These are phyloP conservation scores for Lachnellula cervina DNA, from an alignment of 2,329 filamentous ascomycete genomes.

Conservation along the genomic window DNA sequence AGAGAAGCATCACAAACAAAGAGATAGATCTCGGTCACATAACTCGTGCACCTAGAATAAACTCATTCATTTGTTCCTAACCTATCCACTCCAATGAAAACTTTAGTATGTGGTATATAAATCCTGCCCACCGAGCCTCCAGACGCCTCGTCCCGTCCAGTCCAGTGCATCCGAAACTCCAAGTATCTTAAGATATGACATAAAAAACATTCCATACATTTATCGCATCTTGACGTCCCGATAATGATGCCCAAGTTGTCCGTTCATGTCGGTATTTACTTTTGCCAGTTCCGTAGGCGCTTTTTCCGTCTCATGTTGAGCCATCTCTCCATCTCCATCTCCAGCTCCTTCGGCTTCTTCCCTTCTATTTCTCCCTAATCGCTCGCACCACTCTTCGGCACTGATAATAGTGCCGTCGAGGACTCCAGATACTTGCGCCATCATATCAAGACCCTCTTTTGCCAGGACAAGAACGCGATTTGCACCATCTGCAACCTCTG, in stretches of 20 bases:
- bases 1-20: neutral
- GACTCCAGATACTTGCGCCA: constrained; percentile 82
- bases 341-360: constrained; percentile 22
- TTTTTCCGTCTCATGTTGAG: constrained; percentile 11
- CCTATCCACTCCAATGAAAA: neutral
- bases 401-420: constrained; percentile 85
- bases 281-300: constrained; percentile 10
- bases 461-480: constrained; percentile 80
- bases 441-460: constrained; percentile 89
- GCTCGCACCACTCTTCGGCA: constrained; percentile 87
- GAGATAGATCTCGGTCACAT: neutral
- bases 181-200: neutral
- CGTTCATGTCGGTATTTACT: constrained; percentile 2
- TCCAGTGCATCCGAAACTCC: neutral
- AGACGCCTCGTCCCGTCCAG: neutral
- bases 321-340: neutral
- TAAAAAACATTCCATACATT: constrained; percentile 8
- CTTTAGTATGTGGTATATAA: neutral
- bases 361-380: constrained; percentile 50
- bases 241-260: constrained; percentile 4
- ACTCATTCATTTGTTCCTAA: neutral
- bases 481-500: constrained; percentile 51
- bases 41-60: neutral
- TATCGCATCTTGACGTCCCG: constrained; percentile 20
- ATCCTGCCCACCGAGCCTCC: neutral